Evolutionary conservation across 257 asterid species (phyloP).

Genomic region (Fraxinus excelsior): DNA sequence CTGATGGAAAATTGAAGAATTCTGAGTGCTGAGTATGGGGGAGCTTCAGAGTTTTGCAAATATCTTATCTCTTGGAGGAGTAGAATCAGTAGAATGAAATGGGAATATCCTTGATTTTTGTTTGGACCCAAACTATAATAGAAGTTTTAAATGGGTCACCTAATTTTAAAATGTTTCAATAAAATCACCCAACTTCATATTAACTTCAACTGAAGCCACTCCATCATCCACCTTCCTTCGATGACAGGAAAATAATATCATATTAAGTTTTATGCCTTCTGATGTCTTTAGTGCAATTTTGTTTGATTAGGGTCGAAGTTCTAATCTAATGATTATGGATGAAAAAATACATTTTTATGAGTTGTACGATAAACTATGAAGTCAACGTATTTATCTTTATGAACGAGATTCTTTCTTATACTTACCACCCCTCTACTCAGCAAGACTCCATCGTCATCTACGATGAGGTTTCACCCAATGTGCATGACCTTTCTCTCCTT

Average conservation of each 20-base stretch:
- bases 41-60: background rate
- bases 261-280: too few species aligned
- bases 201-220: background rate
- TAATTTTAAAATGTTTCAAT: background rate
- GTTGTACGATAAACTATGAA: background rate
- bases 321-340: too few species aligned
- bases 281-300: too few species aligned
- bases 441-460: background rate
- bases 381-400: background rate
- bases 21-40: background rate
- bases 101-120: too few species aligned
- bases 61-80: background rate
- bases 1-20: background rate
- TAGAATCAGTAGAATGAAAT: background rate
- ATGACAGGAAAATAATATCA: too few species aligned
- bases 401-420: background rate
- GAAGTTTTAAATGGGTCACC: background rate
- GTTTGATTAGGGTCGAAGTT: too few species aligned
- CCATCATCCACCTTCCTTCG: too few species aligned
- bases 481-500: too few species aligned
- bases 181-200: background rate
- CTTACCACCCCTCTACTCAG: background rate
- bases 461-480: background rate
- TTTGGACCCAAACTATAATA: background rate
- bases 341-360: too few species aligned